Conservation (phyloP, 768 basidiomycete genomes). For the Harrya chromipes region DNA sequence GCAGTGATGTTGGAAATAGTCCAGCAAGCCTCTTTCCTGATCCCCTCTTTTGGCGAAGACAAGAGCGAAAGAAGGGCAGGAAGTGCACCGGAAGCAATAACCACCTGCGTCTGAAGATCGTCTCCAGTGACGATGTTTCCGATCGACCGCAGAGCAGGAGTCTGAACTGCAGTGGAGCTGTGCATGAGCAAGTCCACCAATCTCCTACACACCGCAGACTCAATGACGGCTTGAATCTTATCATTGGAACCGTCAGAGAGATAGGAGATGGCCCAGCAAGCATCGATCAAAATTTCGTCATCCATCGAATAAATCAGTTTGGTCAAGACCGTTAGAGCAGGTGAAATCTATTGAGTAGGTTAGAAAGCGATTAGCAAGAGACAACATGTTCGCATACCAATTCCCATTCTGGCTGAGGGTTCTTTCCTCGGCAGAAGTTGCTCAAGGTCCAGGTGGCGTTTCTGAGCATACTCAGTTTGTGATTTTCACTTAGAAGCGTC, state of each 20-base stretch:
- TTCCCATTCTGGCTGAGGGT: slow-evolving; percentile 98
- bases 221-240: slow-evolving; percentile 99
- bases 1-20: slow-evolving; percentile 99
- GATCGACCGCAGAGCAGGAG: slow-evolving; percentile 95
- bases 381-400: slow-evolving; percentile 52
- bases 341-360: slow-evolving; percentile 73
- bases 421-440: slow-evolving; percentile 98
- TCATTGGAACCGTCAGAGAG: slow-evolving; percentile 98
- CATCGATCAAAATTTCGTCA: slow-evolving; percentile 98
- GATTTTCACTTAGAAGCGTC: slow-evolving; percentile 87
- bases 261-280: slow-evolving; percentile 99
- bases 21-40: slow-evolving; percentile 99
- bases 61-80: slow-evolving; percentile 90
- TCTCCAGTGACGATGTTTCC: slow-evolving; percentile 99
- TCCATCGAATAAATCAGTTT: slow-evolving; percentile 99
- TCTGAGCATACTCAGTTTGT: slow-evolving; percentile 97
- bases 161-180: slow-evolving; percentile 92
- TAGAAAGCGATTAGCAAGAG: slow-evolving; percentile 11
- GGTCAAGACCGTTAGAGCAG: slow-evolving; percentile 92
- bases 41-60: slow-evolving; percentile 97
- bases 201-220: slow-evolving; percentile 95
- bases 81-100: slow-evolving; percentile 96
- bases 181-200: slow-evolving; percentile 97
- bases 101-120: slow-evolving; percentile 98
- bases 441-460: slow-evolving; percentile 99